These are phyloP conservation scores for Stagonosporopsis tanaceti DNA, from an alignment of 2,329 filamentous ascomycete genomes.

Conservation along the genomic window DNA sequence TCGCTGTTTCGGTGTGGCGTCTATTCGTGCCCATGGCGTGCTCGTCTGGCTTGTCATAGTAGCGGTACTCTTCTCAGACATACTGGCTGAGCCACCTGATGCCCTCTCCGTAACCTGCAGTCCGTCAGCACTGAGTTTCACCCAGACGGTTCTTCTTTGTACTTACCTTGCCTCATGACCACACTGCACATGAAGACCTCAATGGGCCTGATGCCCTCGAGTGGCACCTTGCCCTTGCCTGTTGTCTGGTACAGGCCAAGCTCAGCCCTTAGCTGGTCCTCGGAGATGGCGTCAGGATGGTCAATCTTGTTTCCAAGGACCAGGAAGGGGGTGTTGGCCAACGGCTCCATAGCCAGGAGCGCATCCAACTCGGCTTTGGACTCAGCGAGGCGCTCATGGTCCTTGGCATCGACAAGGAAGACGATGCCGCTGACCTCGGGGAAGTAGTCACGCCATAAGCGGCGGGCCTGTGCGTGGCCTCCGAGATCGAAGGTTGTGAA, in stretches of 20 bases:
- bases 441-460: conserved; percentile 50
- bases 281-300: conserved; percentile 90
- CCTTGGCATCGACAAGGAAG: conserved; percentile 96
- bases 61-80: conserved; percentile 37
- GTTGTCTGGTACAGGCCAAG: conserved; percentile 82
- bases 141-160: no score
- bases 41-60: background rate
- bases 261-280: conserved; percentile 92
- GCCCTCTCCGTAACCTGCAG: conserved; percentile 45
- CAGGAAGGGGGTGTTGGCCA: conserved; percentile 92
- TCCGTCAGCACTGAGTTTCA: conserved; percentile 5
- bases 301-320: conserved; percentile 99
- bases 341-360: conserved; percentile 93
- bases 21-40: background rate
- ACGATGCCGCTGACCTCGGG: conserved; percentile 73
- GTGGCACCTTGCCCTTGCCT: conserved; percentile 43
- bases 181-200: conserved; percentile 98
- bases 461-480: conserved; percentile 46
- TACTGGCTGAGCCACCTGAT: conserved; percentile 52
- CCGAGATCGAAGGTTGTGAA: conserved; percentile 86
- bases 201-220: conserved; percentile 61
- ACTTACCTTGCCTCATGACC: conserved; percentile 83
- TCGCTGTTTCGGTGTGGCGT: background rate
- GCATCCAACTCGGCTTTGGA: conserved; percentile 95
- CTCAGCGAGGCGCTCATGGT: conserved; percentile 91